Base-by-base conservation (phyloP, 164 flowering plant species). In the Vitis riparia region DNA sequence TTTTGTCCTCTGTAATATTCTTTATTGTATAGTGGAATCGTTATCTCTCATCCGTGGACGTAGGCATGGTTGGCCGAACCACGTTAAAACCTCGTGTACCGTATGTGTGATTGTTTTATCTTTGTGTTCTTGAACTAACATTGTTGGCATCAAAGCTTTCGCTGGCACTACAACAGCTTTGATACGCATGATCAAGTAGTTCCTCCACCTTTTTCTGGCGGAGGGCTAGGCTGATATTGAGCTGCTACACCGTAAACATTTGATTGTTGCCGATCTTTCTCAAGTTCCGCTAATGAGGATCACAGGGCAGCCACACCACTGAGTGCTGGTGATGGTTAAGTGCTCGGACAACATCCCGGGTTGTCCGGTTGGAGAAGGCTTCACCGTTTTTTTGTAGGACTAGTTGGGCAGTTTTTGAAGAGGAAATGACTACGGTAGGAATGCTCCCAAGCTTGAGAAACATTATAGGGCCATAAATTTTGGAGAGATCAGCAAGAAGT, bases 371-470 rank as follows among this genome's bases (percentile, higher is more conserved):
- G 51, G 77, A 67, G n/a, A 79, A 77, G 51, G 27, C 47, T 0
- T 66, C 55, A 68, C 75, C 85, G 1, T 79, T 66, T 50, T 68
- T 77, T 44, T 82, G 80, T 3, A 76, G 52, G 50, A 56, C 60
- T 63, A 67, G 27, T 71, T 67, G 50, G 23, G 78, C 78, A 14
- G 23, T 13, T 10, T 29, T 15, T 9, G 71, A 55, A 1, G 75
- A 71, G 8, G 71, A 62, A 17, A 68, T 27, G 15, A 76, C 68
- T 10, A 76, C 9, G 2, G 75, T 58, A 15, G 70, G 61, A 8
- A 15, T 63, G 17, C 19, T 50, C 2, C 75, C 71, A 1, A 71
- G 65, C 19, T 63, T 55, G 47, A 76, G 72, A 27, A 71, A 15
- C 71, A 76, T 71, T 16, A 76, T 13, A 17, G 78, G 75, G 19